Evolutionary conservation across 805 yeast genomes (phyloP).

Genomic region (Cyberlindnera americana): DNA sequence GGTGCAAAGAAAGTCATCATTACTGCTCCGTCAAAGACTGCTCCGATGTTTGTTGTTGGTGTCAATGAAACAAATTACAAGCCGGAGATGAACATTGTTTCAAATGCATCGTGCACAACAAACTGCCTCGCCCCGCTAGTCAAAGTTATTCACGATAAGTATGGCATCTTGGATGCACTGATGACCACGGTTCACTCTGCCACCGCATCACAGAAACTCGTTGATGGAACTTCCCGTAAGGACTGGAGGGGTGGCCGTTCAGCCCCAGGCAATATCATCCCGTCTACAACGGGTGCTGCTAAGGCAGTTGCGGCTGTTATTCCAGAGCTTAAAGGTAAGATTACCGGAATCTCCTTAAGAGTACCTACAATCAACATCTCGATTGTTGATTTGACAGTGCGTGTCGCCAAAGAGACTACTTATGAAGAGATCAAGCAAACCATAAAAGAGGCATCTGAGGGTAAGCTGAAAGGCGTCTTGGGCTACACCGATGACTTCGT

Average conservation of each 20-base stretch:
- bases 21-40: conserved; percentile 69
- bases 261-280: conserved; percentile 71
- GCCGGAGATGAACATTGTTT: conserved; percentile 53
- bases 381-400: conserved; percentile 68
- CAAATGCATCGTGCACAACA: conserved; percentile 73
- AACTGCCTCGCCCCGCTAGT: conserved; percentile 75
- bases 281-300: conserved; percentile 76
- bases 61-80: conserved; percentile 61
- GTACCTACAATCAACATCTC: conserved; percentile 73
- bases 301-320: conserved; percentile 74
- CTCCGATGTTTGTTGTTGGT: conserved; percentile 73
- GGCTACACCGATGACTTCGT: conserved; percentile 72
- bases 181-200: conserved; percentile 74
- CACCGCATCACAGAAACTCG: conserved; percentile 72
- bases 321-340: conserved; percentile 67
- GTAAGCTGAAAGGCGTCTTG: conserved; percentile 56
- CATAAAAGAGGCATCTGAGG: conserved; percentile 56
- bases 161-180: conserved; percentile 70
- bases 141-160: conserved; percentile 60
- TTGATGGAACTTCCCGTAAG: conserved; percentile 75
- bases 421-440: conserved; percentile 62
- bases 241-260: conserved; percentile 83
- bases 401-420: conserved; percentile 53
- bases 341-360: conserved; percentile 72
- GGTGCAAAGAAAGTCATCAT: conserved; percentile 73